Evolutionary conservation across 2,329 filamentous ascomycete genomes (phyloP), one percentile per base, ranked within the genome.

Genomic region (Amauroascus niger): DNA sequence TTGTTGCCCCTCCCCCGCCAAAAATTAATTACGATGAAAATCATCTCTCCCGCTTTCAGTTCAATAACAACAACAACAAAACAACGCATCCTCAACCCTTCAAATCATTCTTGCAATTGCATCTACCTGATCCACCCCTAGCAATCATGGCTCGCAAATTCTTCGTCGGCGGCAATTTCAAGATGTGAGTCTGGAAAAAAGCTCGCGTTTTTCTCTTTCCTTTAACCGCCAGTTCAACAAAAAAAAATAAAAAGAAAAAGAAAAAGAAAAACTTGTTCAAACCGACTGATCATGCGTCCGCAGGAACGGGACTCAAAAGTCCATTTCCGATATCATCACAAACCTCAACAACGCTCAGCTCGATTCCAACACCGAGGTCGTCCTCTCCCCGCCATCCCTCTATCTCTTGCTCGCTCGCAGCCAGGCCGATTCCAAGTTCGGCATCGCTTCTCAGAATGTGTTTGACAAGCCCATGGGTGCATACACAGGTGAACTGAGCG

Each of bases 101-200:
- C 32, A 3, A 24, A 22, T 24, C 2, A 22, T 37, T 16, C 6
- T 40, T n/a, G n/a, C 11, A 39, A 26, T 40, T 48, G 49, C 48
- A 33, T 56, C 51, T 60, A 28, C 13, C 20, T 26, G 32, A 49
- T 49, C 32, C 7, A 32, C 33, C 13, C 13, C 30, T n/a, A 13
- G 50, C 40, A 46, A 69, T 75, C 80, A 95, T 95, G 89, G 80
- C 84, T 81, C 89, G 89, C 79, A 86, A 89, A 79, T 95, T 95
- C 80, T 95, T 95, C 74, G 87, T 95, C 73, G 90, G 90, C 74
- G 90, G 90, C 71, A 98, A 98, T 85, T 97, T 97, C 79, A 97
- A 98, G 82, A 97, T 97, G 90, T 95, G 77, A 70, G 26, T 46
- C 24, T 32, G 13, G 16, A 33, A 52, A 30, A 11, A 28, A 26